Conservation (phyloP, 352 stramenopile species). For the Saprolegnia parasitica region DNA sequence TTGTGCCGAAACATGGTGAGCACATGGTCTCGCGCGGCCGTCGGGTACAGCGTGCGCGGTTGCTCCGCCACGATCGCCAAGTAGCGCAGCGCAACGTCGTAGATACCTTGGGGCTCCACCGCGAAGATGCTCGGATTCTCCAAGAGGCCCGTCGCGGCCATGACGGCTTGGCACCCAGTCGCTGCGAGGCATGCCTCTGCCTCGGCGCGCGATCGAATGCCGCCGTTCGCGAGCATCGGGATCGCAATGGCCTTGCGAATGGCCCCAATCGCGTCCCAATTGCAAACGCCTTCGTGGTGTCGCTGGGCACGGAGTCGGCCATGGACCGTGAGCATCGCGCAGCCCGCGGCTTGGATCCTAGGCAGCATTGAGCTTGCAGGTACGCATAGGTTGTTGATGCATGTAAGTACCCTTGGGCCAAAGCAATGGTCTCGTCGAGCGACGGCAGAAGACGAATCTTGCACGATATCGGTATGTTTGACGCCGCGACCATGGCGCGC, state of each 20-base stretch:
- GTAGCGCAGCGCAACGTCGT: constrained; percentile 11
- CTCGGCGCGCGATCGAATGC: constrained; percentile 18
- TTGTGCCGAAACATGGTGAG: constrained; percentile 24
- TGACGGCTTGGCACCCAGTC: constrained; percentile 29
- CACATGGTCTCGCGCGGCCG: constrained; percentile 20
- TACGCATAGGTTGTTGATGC: background rate
- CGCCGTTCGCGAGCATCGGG: constrained; percentile 34
- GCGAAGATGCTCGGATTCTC: constrained; percentile 26
- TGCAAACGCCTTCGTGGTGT: constrained; percentile 29
- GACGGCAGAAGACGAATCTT: constrained; percentile 24
- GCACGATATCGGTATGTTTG: constrained; percentile 21
- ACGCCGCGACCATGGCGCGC: constrained; percentile 18
- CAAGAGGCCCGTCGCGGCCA: constrained; percentile 29
- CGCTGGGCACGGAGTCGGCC: constrained; percentile 29
- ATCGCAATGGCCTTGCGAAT: constrained; percentile 24
- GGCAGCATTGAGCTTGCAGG: background rate
- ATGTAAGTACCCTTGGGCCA: constrained; percentile 13
- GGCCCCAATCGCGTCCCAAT: constrained; percentile 28
- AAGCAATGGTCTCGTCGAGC: constrained; percentile 7
- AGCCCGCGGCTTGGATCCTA: constrained; percentile 31
- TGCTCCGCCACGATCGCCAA: constrained; percentile 3
- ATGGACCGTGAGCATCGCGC: constrained; percentile 31
- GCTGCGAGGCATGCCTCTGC: constrained; percentile 23
- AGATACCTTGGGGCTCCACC: background rate
- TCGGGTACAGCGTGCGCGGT: background rate